Base-by-base conservation (phyloP, 495 filamentous ascomycete species). In the Glonium stellatum region DNA sequence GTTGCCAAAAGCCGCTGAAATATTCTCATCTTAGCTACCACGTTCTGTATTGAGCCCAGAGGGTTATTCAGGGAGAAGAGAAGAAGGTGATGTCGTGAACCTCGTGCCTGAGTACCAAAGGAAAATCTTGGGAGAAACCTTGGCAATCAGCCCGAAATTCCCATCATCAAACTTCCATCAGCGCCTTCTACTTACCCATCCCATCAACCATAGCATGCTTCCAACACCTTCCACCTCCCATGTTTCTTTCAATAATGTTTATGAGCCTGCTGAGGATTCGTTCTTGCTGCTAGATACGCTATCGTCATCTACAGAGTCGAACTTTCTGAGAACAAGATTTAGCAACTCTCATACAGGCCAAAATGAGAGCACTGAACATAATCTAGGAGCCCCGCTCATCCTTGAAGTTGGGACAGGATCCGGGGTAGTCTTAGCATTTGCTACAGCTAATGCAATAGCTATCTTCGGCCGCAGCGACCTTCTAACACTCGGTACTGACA, bases 241-340 rank as follows among this genome's bases (percentile, higher is more conserved):
- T 75, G 87, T 97, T 57, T 81, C 87, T 57, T 90, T 89, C 72
- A 78, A 87, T 69, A 83, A 83, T 27, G 82, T 97, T 66, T 98
- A 98, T 74, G 89, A 95, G 69, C 93, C 93, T 44, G 85, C 92
- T 11, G 93, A 97, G 74, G 93, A 98, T 73, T 95, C 90, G 18
- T 97, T 86, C 70, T 82, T 98, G n/a, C 79, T 98, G 36, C 81
- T 98, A 25, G 93, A 98, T 76, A 93, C 90, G 0, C 78, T 98
- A 27, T 89, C 90, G n/a, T 85, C 85, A 4, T 42, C 75, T 10
- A 69, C 80, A 12, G 89, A 95, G 73, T 87, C 81, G 5, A 59
- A 77, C 36, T 98, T 92, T 71, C 84, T 97, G 35, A 74, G 74
- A 25, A 39, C 73, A 10, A 82, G 82, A 47, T 91, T 96, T 77